Base-by-base conservation (phyloP, 192 early-diverging fungal species). In the Coemansia reversa region DNA sequence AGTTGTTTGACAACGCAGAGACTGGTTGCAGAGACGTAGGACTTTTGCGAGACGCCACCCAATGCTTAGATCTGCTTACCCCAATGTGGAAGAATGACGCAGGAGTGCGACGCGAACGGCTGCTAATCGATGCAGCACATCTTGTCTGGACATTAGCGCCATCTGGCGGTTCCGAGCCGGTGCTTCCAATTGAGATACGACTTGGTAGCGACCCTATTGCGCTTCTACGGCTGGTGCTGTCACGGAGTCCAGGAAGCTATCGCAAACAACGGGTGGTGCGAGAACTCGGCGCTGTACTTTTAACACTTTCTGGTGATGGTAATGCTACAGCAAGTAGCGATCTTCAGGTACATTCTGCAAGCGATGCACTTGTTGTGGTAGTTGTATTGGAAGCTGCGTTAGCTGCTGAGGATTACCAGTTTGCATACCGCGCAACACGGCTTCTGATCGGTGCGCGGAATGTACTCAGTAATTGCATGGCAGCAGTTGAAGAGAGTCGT, bases 1-100 rank as follows among this genome's bases (percentile, higher is more conserved):
- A 81, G 63, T 45, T 81, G 64, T 63, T 75, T n/a, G 72, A 74
- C 58, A 74, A 74, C 55, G 64, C 77, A 1, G 75, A 69, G 16
- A 61, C 69, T 5, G 62, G 69, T 27, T 60, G 63, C 28, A 63
- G 29, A 45, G 69, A 67, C 3, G 35, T 29, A 3, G 70, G 66
- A 5, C 49, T 55, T 62, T n/a, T 72, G 42, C 45, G 58, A 22
- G 51, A 66, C 7, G 76, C 70, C 18, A 27, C 27, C 11, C 58
- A 30, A 54, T 78, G 76, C 50, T 27, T 78, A 22, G 59, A 72
- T 28, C 12, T 78, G 4, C 28, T 74, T 0, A 48, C 33, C 2
- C 7, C 27, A 2, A 12, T 25, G 20, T 33, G 39, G 12, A 24
- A 57, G 22, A 39, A 50, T 14, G 61, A 66, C 28, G n/a, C 42